Evolutionary conservation across 805 yeast genomes (phyloP).

Genomic region (Jamesozyma rosinii): DNA sequence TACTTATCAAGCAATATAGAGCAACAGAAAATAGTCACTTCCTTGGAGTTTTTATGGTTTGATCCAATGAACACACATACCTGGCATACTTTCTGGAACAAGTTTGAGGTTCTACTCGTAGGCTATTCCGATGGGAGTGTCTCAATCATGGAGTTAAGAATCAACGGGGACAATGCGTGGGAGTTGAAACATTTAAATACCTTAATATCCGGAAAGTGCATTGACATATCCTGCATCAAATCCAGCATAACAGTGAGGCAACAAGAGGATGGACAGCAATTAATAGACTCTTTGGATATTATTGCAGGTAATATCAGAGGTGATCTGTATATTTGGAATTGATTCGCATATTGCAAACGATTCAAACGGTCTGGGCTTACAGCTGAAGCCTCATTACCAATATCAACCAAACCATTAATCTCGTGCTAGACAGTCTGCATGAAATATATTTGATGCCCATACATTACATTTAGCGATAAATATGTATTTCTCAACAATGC

Average conservation of each 20-base stretch:
- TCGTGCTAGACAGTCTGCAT: no score
- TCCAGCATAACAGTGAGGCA: conserved; percentile 6
- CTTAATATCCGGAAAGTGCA: conserved; percentile 17
- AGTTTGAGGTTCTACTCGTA: conserved; percentile 29
- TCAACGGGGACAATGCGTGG: conserved; percentile 21
- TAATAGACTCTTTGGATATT: conserved; percentile 26
- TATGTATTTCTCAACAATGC: no score
- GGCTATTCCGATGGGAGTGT: conserved; percentile 32
- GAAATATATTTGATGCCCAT: no score
- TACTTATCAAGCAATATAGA: conserved; percentile 23
- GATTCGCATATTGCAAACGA: no score
- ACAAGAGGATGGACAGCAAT: neutral
- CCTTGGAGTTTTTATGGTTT: conserved; percentile 22
- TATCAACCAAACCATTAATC: no score
- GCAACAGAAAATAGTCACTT: conserved; percentile 16
- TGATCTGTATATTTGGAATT: conserved; percentile 39
- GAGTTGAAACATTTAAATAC: conserved; percentile 13
- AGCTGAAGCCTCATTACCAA: no score
- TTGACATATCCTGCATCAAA: conserved; percentile 11
- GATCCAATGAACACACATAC: conserved; percentile 7
- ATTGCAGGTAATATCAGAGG: conserved; percentile 50
- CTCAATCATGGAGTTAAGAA: conserved; percentile 26
- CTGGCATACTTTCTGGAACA: conserved; percentile 34
- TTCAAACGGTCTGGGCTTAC: no score
- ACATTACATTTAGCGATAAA: no score